phyloP scores from a whole-genome alignment of 139 green algal species.

The Chlamydomonas schloesseri region DNA sequence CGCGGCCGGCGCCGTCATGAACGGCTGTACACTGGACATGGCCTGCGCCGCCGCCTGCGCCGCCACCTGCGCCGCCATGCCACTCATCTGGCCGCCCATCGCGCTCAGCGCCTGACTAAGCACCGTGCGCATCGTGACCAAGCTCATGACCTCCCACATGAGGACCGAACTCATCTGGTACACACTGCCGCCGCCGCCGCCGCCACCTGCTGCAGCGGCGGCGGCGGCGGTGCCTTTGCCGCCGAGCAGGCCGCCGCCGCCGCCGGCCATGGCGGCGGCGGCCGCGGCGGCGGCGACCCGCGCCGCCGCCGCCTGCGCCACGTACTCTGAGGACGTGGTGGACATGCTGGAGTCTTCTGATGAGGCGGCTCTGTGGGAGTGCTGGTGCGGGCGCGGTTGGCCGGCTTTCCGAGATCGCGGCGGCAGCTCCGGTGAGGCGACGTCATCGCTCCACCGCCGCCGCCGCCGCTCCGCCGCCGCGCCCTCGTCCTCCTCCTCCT shows the following conservation, averaged over 20 bases:
- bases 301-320: too few relatives aligned
- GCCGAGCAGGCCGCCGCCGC: neutral
- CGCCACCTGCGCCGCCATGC: slow-evolving; percentile 54
- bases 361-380: too few relatives aligned
- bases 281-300: neutral
- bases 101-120: slow-evolving; percentile 37
- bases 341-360: too few relatives aligned
- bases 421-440: too few relatives aligned
- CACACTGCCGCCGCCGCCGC: neutral
- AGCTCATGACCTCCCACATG: slow-evolving; percentile 56
- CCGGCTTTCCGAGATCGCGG: too few relatives aligned
- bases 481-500: neutral
- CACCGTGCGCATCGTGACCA: slow-evolving; percentile 53
- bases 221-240: too few relatives aligned
- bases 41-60: slow-evolving; percentile 38
- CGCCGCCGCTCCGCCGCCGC: too few relatives aligned
- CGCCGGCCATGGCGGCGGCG: neutral
- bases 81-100: slow-evolving; percentile 53
- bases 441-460: too few relatives aligned
- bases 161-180: slow-evolving; percentile 47
- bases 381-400: too few relatives aligned
- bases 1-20: neutral
- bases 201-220: neutral
- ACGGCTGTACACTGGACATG: slow-evolving; percentile 15
- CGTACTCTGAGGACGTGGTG: neutral